A percentile compares a stretch with the other conserved stretches of the same genome.
These are phyloP conservation scores for Fusarium succisae DNA, from an alignment of 2,329 filamentous ascomycete species.

Conservation along the genomic window DNA sequence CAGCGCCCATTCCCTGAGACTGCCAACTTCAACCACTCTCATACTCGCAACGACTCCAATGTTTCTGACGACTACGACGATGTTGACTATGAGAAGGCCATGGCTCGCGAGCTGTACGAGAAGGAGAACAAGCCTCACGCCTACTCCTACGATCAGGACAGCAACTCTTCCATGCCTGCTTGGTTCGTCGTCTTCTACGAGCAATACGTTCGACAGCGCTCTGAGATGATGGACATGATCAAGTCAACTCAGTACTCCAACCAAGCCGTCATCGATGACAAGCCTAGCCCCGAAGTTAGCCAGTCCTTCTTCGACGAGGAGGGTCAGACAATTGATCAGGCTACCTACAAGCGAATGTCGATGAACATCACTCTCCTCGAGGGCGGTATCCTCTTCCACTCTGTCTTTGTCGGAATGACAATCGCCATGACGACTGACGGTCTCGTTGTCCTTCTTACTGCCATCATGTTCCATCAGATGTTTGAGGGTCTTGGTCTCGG, in stretches of 20 bases:
- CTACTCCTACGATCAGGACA: slow-evolving; percentile 40
- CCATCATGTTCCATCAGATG: slow-evolving; percentile 77
- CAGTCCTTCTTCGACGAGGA: slow-evolving; percentile 55
- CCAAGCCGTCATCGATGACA: slow-evolving; percentile 43
- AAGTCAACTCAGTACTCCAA: slow-evolving; percentile 40
- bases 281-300: slow-evolving; percentile 42
- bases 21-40: background rate
- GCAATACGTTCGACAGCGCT: slow-evolving; percentile 68
- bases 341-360: slow-evolving; percentile 68
- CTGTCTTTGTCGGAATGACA: slow-evolving; percentile 79
- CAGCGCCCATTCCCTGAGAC: slow-evolving; percentile 4
- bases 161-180: slow-evolving; percentile 59
- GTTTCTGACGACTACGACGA: slow-evolving; percentile 5
- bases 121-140: slow-evolving; percentile 43
- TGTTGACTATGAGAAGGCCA: slow-evolving; percentile 52
- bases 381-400: slow-evolving; percentile 82
- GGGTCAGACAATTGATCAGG: slow-evolving; percentile 54
- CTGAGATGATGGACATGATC: slow-evolving; percentile 67
- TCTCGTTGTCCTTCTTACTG: slow-evolving; percentile 72
- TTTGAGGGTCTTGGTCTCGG: slow-evolving; percentile 76
- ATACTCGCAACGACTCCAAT: slow-evolving; percentile 1
- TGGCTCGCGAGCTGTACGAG: slow-evolving; percentile 52
- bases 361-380: slow-evolving; percentile 80
- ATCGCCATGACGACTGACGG: slow-evolving; percentile 74
- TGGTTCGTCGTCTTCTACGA: slow-evolving; percentile 73